Base-by-base conservation (phyloP, 768 basidiomycete genomes). In the Mycena leptocephala region DNA sequence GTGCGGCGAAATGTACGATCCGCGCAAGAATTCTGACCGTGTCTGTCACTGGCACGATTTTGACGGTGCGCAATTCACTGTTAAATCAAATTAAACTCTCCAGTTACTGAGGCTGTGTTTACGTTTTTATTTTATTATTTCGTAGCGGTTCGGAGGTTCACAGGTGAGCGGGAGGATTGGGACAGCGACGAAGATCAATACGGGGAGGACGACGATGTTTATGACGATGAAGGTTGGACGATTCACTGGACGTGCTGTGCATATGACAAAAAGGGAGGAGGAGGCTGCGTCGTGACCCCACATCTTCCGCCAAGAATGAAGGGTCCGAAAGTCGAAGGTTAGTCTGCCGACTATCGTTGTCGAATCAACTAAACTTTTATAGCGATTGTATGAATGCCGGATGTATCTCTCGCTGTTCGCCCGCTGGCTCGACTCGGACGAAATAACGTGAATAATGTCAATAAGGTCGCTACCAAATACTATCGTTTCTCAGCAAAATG, bases 221-320 rank as follows among this genome's bases (percentile, higher is more conserved):
- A n/a, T 22, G 70, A 71, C 26, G 20, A n/a, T 20, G 41, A 46
- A 3, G 70, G 46, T 4, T 18, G 32, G 16, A 71, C n/a, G 46
- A 51, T 61, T 33, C 70, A 71, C 26, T 71, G 70, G 70, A 48
- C 70, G 26, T 71, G 70, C 39, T 71, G 70, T 24, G 70, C 59
- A 37, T 9, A 11, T 7, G 28, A 30, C 20, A 26, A 71, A 33
- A 37, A 71, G 70, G 70, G 33, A 62, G 55, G n/a, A n/a, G n/a
- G 30, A n/a, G 70, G 70, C 1, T 71, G 70, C 43, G 16, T 71
- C 22, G 43, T 62, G 30, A 35, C 70, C 7, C 30, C 32, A 0
- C 70, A 71, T 53, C 70, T 62, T 32, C 59, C 70, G 1, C 70
- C 59, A 2, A 46, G 70, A 48, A 24, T 26, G 46, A 35, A 6